Base-by-base conservation (phyloP, 352 stramenopile species). In the Pythium phragmiticola region DNA sequence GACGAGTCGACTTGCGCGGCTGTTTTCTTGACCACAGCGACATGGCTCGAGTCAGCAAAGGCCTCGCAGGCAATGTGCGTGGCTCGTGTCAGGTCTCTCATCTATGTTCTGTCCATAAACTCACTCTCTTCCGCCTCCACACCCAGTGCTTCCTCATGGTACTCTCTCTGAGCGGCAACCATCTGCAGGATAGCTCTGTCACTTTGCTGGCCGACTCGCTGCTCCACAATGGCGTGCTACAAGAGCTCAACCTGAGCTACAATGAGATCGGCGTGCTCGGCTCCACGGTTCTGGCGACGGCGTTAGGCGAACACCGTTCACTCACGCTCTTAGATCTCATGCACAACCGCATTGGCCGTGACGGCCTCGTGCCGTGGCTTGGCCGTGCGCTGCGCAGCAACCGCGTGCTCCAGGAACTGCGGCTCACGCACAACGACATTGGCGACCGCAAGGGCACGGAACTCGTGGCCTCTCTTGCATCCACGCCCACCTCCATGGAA, bases 351-450 rank as follows among this genome's bases (percentile, higher is more conserved):
- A 87, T 90, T 23, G 78, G 81, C 7, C 69, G 61, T 4, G 74
- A 85, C 9, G 84, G 84, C 3, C 67, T 90, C 23, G 66, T 61
- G 8, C 73, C 76, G 17, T 92, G 84, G 84, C 77, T 92, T 33
- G 82, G 82, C 9, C 64, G 75, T 37, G 81, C 80, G 7, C 66
- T 92, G 53, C 73, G 78, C 2, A 54, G 65, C 30, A 92, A 92
- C 60, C 56, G 43, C 6, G 39, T 65, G 11, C 77, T 92, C 17
- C 57, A 72, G 6, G 68, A 87, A 19, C 74, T 92, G 37, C 75
- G 73, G 33, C 78, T 92, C 28, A 90, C 72, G 12, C 82, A 90
- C 67, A 92, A 92, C 43, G 69, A 69, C 48, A 81, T 92, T 33
- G 78, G 75, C 30, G 77, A 89, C 54, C 63, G 62, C 34, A 88